phyloP scores from a whole-genome alignment of 2,329 filamentous ascomycete species.

The Talaromyces pinophilus region DNA sequence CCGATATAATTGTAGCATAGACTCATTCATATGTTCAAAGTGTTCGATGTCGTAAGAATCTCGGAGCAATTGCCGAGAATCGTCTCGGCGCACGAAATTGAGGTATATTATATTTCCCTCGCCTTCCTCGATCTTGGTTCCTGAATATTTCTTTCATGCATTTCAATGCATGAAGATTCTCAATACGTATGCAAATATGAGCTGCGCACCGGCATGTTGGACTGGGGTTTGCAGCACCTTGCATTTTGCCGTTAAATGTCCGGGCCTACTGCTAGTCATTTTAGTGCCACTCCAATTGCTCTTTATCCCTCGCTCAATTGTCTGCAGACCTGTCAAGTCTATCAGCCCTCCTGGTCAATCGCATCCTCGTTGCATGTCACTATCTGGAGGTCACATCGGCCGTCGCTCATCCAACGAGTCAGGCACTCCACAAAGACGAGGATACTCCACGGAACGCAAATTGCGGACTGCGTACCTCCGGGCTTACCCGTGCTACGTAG shows the following conservation, averaged over 20 bases:
- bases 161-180: background rate
- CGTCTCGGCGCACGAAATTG: background rate
- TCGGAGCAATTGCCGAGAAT: slow-evolving; percentile 11
- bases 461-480: slow-evolving; percentile 1
- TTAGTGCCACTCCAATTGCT: background rate
- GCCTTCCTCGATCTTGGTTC: background rate
- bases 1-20: slow-evolving; percentile 22
- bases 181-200: background rate
- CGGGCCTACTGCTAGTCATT: slow-evolving; percentile 6
- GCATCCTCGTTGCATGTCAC: slow-evolving; percentile 6
- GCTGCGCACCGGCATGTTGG: background rate
- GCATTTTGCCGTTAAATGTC: slow-evolving; percentile 19
- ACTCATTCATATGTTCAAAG: slow-evolving; percentile 7
- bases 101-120: background rate
- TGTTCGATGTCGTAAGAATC: background rate
- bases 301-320: background rate
- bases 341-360: background rate
- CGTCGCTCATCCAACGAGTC: background rate
- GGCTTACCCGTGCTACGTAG: background rate
- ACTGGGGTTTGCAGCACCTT: background rate
- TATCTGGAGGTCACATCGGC: slow-evolving; percentile 8
- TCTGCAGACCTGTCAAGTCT: background rate
- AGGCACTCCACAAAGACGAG: background rate
- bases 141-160: background rate
- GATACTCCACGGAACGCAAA: background rate